A percentile compares a stretch with the other conserved stretches of the same genome.
Conservation (phyloP, 306 rosid species). For the Hippophae tibetana region DNA sequence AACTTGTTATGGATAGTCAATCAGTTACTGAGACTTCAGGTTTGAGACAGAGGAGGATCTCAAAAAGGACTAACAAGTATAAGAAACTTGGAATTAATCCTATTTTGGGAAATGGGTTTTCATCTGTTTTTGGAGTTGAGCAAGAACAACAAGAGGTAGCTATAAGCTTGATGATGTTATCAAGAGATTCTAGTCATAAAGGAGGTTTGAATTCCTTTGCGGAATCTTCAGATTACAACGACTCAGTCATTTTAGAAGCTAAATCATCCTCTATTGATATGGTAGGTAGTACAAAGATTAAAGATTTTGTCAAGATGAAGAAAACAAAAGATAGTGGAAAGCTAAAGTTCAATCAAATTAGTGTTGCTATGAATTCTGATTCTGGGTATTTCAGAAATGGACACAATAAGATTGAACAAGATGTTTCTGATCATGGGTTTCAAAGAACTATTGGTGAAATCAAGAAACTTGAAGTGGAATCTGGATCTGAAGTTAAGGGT, state of each 20-base stretch:
- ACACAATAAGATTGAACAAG: slow-evolving; percentile 37
- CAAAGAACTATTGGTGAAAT: slow-evolving; percentile 19
- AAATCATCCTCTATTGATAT: slow-evolving; percentile 42
- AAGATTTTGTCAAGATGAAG: too few species aligned
- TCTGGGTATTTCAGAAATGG: slow-evolving; percentile 48
- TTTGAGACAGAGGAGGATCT: slow-evolving; percentile 31
- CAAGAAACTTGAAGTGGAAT: slow-evolving; percentile 31
- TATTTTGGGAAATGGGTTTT: slow-evolving; percentile 25
- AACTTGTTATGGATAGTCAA: slow-evolving; percentile 46
- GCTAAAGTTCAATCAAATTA: slow-evolving; percentile 27
- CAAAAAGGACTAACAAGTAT: slow-evolving; percentile 33
- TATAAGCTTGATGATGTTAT: slow-evolving; percentile 61
- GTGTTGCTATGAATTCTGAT: slow-evolving; percentile 51
- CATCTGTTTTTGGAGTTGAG: slow-evolving; percentile 46
- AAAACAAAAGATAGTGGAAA: background rate
- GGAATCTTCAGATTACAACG: slow-evolving; percentile 56
- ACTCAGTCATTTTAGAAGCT: slow-evolving; percentile 48
- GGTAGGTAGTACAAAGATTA: slow-evolving; percentile 18
- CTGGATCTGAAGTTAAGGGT: slow-evolving; percentile 27
- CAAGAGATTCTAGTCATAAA: slow-evolving; percentile 39
- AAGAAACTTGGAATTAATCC: slow-evolving; percentile 24
- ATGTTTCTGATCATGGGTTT: slow-evolving; percentile 42
- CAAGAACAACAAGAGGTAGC: slow-evolving; percentile 65
- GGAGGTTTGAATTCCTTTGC: slow-evolving; percentile 34
- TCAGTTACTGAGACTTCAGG: slow-evolving; percentile 56